These are phyloP conservation scores for Alternaria brassicae DNA, from an alignment of 2,329 filamentous ascomycete species.

Conservation along the genomic window DNA sequence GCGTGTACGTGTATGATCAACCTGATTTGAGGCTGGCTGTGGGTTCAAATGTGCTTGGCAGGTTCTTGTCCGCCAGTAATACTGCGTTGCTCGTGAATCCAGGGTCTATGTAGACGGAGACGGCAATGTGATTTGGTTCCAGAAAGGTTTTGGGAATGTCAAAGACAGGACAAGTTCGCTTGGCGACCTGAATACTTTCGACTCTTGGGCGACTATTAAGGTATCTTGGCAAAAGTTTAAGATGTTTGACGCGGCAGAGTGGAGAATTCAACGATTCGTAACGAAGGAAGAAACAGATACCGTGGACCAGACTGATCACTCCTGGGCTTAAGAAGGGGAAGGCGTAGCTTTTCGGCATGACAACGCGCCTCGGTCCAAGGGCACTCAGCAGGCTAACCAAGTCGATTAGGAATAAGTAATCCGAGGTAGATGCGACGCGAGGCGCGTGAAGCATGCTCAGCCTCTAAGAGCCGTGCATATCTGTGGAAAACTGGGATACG, in stretches of 20 bases:
- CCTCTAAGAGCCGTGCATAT: slow-evolving; percentile 23
- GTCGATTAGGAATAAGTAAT: slow-evolving; percentile 18
- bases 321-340: slow-evolving; percentile 18
- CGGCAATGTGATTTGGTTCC: slow-evolving; percentile 27
- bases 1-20: slow-evolving; percentile 15
- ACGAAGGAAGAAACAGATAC: slow-evolving; percentile 17
- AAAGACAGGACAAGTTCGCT: slow-evolving; percentile 27
- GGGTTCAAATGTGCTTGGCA: slow-evolving; percentile 38
- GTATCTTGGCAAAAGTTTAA: slow-evolving; percentile 27
- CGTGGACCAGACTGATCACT: slow-evolving; percentile 8
- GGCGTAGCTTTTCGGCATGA: slow-evolving; percentile 16
- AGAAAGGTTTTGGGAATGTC: slow-evolving; percentile 33
- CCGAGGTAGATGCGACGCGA: slow-evolving; percentile 28
- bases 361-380: slow-evolving; percentile 23
- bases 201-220: slow-evolving; percentile 34
- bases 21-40: slow-evolving; percentile 22
- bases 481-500: slow-evolving; percentile 24
- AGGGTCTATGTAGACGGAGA: slow-evolving; percentile 19
- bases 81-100: slow-evolving; percentile 29
- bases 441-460: slow-evolving; percentile 21
- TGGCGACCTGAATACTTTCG: slow-evolving; percentile 35
- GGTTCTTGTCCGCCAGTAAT: slow-evolving; percentile 16
- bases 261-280: slow-evolving; percentile 32
- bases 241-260: slow-evolving; percentile 41
- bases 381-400: slow-evolving; percentile 17